Percentiles rank a stretch among this genome's conserved stretches.
phyloP scores from a whole-genome alignment of 208 protist species.

The Trypanosoma lewisi region DNA sequence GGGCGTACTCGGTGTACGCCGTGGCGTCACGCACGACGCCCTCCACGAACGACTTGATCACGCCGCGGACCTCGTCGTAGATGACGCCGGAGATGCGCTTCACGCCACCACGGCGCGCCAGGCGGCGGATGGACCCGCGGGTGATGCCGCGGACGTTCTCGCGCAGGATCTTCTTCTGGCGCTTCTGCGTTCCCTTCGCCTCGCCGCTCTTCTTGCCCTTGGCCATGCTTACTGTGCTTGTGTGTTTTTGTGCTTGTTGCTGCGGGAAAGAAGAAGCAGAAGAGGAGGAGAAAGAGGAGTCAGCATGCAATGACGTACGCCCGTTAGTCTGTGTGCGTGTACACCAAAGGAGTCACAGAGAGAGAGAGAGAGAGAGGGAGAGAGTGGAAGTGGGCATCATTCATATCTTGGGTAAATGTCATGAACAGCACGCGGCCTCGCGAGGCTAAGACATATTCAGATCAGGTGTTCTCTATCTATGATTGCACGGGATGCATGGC shows the following conservation, averaged over 20 bases:
- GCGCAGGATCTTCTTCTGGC: conserved; percentile 84
- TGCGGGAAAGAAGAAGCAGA: background rate
- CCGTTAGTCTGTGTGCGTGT: background rate
- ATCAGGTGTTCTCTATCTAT: too few species aligned
- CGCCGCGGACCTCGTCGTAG: conserved; percentile 41
- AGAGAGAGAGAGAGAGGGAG: too few species aligned
- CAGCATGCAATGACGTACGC: background rate
- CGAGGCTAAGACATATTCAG: too few species aligned
- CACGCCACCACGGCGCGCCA: conserved; percentile 91
- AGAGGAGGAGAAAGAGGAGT: background rate
- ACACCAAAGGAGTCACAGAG: background rate
- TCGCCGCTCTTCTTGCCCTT: conserved; percentile 76
- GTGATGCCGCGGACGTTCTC: conserved; percentile 88
- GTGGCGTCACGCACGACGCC: conserved; percentile 42
- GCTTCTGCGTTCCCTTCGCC: conserved; percentile 75
- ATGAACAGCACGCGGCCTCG: too few species aligned
- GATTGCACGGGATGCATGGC: too few species aligned
- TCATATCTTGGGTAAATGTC: too few species aligned
- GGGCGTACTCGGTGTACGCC: conserved; percentile 60
- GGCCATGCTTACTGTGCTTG: conserved; percentile 39
- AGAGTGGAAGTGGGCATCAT: too few species aligned
- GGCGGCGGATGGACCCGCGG: conserved; percentile 83
- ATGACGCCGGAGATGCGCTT: conserved; percentile 78
- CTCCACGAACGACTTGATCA: conserved; percentile 76
- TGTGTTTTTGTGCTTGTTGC: background rate